Evolutionary conservation across 1,139 yeast species (phyloP).

Genomic region (Yamadazyma dushanensis): DNA sequence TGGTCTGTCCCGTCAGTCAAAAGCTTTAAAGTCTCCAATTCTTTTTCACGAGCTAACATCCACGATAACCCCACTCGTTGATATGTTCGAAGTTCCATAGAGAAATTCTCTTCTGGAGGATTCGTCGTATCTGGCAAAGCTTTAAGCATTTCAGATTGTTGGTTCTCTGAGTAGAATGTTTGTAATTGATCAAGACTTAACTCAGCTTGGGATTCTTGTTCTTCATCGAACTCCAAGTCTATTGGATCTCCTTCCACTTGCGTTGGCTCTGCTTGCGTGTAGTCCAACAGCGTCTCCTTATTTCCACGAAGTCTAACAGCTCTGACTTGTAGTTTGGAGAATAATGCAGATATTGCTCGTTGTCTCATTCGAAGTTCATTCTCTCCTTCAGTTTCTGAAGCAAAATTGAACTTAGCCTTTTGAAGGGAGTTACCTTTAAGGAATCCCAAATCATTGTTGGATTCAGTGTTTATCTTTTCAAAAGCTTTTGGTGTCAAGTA

Average conservation of each 20-base stretch:
- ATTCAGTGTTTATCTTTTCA: constrained; percentile 17
- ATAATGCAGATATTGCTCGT: constrained; percentile 55
- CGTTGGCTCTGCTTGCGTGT: constrained; percentile 10
- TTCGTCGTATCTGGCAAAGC: constrained; percentile 59
- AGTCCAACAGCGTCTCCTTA: constrained; percentile 7
- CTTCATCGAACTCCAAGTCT: constrained; percentile 15
- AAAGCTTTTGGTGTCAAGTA: constrained; percentile 58
- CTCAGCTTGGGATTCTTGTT: constrained; percentile 29
- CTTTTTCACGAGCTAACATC: constrained; percentile 72
- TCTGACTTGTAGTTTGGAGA: constrained; percentile 42
- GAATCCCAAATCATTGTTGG: constrained; percentile 13
- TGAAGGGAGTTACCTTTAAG: constrained; percentile 7
- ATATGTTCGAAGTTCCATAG: constrained; percentile 60
- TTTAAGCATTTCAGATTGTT: constrained; percentile 48
- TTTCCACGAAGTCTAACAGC: constrained; percentile 16
- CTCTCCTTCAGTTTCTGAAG: constrained; percentile 58
- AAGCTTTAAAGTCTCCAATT: constrained; percentile 39
- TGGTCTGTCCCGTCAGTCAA: constrained; percentile 21
- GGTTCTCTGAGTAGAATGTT: constrained; percentile 69
- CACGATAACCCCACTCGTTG: constrained; percentile 82
- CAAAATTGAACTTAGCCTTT: constrained; percentile 21
- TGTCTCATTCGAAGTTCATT: constrained; percentile 54
- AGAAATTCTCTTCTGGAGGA: constrained; percentile 59
- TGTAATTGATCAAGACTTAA: constrained; percentile 73
- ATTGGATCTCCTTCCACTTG: constrained; percentile 2